A percentile compares a stretch with the other conserved stretches of the same genome.
These are phyloP conservation scores for Zygosaccharomyces bailii DNA, from an alignment of 805 yeast genomes.

Conservation along the genomic window DNA sequence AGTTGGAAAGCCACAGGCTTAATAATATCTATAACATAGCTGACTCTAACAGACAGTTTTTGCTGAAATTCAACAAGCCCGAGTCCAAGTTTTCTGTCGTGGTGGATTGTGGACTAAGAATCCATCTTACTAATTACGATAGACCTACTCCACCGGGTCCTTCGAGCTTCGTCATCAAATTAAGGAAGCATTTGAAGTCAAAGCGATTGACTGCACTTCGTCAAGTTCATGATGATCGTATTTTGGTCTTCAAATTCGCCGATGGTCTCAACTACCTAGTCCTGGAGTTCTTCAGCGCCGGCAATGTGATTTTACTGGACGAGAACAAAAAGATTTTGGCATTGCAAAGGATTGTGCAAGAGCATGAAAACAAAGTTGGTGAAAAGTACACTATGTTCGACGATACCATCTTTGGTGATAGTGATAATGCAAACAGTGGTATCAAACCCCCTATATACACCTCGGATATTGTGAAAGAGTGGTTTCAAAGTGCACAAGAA, in stretches of 20 bases:
- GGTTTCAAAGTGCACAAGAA: conserved; percentile 30
- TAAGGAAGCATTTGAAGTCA: conserved; percentile 81
- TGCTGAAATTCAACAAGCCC: conserved; percentile 77
- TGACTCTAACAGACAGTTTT: conserved; percentile 64
- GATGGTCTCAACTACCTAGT: conserved; percentile 78
- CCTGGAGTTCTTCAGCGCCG: conserved; percentile 92
- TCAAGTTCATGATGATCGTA: conserved; percentile 77
- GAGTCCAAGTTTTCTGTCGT: conserved; percentile 74
- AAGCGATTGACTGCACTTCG: conserved; percentile 68
- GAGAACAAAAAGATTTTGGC: conserved; percentile 62
- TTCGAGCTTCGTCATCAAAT: conserved; percentile 76
- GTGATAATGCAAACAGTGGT: conserved; percentile 9
- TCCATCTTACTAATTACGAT: conserved; percentile 75
- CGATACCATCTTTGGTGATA: conserved; percentile 40
- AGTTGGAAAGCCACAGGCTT: conserved; percentile 62
- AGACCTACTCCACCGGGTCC: conserved; percentile 81
- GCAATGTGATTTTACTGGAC: conserved; percentile 79
- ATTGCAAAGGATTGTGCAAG: conserved; percentile 74
- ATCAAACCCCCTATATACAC: conserved; percentile 10
- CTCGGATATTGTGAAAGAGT: conserved; percentile 22
- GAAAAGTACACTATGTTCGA: conserved; percentile 65
- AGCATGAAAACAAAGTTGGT: conserved; percentile 69
- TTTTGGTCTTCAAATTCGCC: conserved; percentile 78
- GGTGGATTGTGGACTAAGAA: conserved; percentile 81
- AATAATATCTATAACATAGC: conserved; percentile 83